Base-by-base conservation (phyloP, 2,329 filamentous ascomycete species). In the Neonectria magnoliae region DNA sequence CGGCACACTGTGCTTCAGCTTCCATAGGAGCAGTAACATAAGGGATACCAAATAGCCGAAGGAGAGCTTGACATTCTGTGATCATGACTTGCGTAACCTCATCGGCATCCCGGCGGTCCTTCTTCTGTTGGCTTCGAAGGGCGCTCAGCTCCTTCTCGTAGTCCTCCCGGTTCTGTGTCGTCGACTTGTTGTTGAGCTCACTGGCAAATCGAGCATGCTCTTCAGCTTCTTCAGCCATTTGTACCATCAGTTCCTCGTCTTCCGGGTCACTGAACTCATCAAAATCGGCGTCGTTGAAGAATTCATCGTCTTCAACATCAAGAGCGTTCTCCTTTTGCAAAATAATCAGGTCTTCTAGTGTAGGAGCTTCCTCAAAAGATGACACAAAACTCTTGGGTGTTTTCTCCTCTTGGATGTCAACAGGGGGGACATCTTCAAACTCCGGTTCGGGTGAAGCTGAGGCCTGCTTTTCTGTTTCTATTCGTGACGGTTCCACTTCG, bases 1-100 rank as follows among this genome's bases (percentile, higher is more conserved):
- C 93, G 0, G 96, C 96, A 75, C 96, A 99, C 77, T 99, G 96
- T 0, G 96, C 96, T 83, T 99, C 96, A 0, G 96, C 96, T 85
- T 99, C 96, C 96, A 98, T 98, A 0, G 97, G 97, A 0, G 96
- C 96, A 0, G 95, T 99, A 71, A 99, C 91, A 76, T 99, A 99
- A 0, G 96, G 96, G 11, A 99, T 88, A 0, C 96, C 96, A 77
- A 99, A 99, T 9, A 98, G 87, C 5, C 90, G 87, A 20, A 99
- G 87, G 0, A 99, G 86, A 50, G 96, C 91, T 76, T 99, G 96
- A 68, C 96, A 98, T 79, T 99, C 97, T 1, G 91, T 89, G 44
- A 98, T 90, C 96, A 99, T 99, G 70, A 95, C 91, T 70, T 97
- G 93, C 0, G 94, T 97, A 4, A 99, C 95, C 78, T 99, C 96